Evolutionary conservation across 305 asterid species (phyloP), one percentile per base, ranked within the genome.

Genomic region (Plantago lanceolata): DNA sequence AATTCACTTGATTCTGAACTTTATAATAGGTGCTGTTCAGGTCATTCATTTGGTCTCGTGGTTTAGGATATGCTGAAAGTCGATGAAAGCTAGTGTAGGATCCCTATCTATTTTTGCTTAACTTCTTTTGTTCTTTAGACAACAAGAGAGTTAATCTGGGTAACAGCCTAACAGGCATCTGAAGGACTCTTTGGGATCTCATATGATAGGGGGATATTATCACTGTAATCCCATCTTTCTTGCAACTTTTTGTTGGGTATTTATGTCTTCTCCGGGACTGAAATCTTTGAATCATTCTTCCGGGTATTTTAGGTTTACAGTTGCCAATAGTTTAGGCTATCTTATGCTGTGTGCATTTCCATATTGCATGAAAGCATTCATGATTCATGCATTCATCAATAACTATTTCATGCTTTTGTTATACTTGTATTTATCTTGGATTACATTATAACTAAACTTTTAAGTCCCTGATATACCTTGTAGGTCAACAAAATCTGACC

Each of bases 401-500:
- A 48, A 47, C 29, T 59, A n/a, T 13, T 53, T 53, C 55, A 56
- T 50, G 26, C 16, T 71, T 51, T 19, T 35, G 3, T 49, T 28
- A 17, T 57, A 62, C 33, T 44, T 61, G 59, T 35, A 64, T 65
- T 19, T 48, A 48, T 45, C 59, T 16, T 65, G 50, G 20, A 45
- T 18, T 50, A 17, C 61, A 53, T 49, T 63, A 33, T 58, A 15
- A 21, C 6, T 14, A 47, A 68, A 48, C 60, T 68, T 66, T 64
- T 68, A 40, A 59, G 16, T 37, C 19, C 43, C 59, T 82, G 50
- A 18, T 70, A 71, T 71, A 57, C 57, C 53, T 9, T 73, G 84
- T 86, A 92, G 96, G 70, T 82, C 81, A 81, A 68, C 89, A 81
- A 67, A 67, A 57, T 59, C 86, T 62, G 54, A 76, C 63, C 65